Evolutionary conservation across 805 yeast species (phyloP), one percentile per base, ranked within the genome.

Genomic region (Wickerhamiella siamensis): DNA sequence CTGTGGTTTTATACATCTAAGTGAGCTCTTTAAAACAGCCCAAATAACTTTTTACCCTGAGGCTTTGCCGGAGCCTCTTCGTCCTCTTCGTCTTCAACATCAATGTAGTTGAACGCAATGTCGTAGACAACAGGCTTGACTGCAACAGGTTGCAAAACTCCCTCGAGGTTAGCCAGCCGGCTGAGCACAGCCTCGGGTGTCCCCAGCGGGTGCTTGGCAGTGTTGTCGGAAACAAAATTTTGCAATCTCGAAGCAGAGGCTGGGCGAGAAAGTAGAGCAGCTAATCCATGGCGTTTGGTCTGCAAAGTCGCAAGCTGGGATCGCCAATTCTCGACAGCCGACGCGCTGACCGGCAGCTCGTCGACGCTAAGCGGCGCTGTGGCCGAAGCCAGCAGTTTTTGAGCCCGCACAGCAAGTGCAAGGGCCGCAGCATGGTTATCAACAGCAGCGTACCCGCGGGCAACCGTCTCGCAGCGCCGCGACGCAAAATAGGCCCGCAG

Each of bases 71-170:
- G 17, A 6, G 35, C 9, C 29, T 24, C 29, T 6, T 24, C 6
- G 29, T 24, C 10, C 29, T 22, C 36, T 20, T 19, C 34, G 31
- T 6, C 32, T 19, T 35, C 40, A 4, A 55, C 77, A 29, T 69
- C 66, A 41, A 87, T 71, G 55, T 82, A 86, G 57, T 86, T 87
- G 66, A 69, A 87, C 0, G 94, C 97, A 49, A 83, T 67, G 57
- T 88, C 98, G 53, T 84, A 91, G 53, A 87, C 71, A 8, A 86
- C 94, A 0, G 98, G 95, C 61, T 91, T 88, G 43, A 79, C 73
- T 41, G 76, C 70, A 1, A 82, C 74, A 1, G 93, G 81, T 47
- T 62, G 64, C 33, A 84, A 38, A n/a, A 52, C 49, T 10, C 58
- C 53, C 3, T 56, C 52, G 16, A 63, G 45, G 40, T 61, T 57